Percentiles rank a stretch among this genome's conserved stretches.
Conservation (phyloP, 1,284 basidiomycete genomes). For the Peniophora sp. region DNA sequence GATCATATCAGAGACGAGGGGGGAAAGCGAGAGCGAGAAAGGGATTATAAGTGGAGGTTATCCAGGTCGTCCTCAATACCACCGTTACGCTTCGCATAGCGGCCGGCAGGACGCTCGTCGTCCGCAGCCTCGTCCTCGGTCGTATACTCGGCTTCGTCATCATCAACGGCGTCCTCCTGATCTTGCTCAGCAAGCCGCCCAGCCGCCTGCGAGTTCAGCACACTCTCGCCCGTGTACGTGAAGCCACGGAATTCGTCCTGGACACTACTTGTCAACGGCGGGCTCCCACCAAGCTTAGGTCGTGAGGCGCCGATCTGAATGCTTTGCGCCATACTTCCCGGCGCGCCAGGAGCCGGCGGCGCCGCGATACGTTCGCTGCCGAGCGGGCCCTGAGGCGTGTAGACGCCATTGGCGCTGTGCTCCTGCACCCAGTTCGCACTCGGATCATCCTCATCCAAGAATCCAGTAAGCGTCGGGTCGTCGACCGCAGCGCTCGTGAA, state of each 20-base stretch:
- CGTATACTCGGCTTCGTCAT: slow-evolving; percentile 38
- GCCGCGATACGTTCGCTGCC: slow-evolving; percentile 47
- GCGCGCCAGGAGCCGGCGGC: slow-evolving; percentile 1
- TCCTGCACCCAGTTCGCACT: slow-evolving; percentile 61
- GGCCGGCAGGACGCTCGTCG: slow-evolving; percentile 44
- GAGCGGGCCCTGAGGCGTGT: slow-evolving; percentile 67
- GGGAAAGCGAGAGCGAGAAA: neutral
- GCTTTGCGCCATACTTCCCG: slow-evolving; percentile 21
- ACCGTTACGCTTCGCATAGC: slow-evolving; percentile 54
- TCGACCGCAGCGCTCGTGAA: slow-evolving; percentile 87
- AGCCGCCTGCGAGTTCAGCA: slow-evolving; percentile 33
- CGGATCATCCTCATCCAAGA: slow-evolving; percentile 68
- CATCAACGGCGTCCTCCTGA: slow-evolving; percentile 31
- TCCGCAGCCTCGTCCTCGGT: slow-evolving; percentile 67
- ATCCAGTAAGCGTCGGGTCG: slow-evolving; percentile 54
- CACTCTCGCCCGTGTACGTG: slow-evolving; percentile 77
- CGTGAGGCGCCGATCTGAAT: slow-evolving; percentile 44
- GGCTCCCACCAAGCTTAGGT: slow-evolving; percentile 34
- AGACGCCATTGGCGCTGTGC: slow-evolving; percentile 30
- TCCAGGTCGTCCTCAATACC: slow-evolving; percentile 30
- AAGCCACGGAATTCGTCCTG: slow-evolving; percentile 94
- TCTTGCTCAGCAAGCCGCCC: slow-evolving; percentile 33
- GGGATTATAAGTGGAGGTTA: neutral
- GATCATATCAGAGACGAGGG: neutral
- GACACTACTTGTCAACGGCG: slow-evolving; percentile 78